phyloP scores from a whole-genome alignment of 192 early-diverging fungal species.

The Kappamyces sp. region DNA sequence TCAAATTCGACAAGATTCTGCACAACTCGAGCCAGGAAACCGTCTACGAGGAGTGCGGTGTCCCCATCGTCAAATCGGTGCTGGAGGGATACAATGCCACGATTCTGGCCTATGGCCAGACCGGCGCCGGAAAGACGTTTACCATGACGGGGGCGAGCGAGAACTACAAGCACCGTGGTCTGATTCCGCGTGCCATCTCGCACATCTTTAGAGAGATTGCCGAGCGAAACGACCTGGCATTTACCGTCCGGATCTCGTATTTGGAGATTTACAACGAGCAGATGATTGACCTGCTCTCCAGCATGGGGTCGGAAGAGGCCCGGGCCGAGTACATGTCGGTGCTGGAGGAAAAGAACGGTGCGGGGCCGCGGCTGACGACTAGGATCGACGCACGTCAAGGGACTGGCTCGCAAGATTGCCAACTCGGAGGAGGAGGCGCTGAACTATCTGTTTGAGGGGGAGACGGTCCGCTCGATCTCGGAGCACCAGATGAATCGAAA shows the following conservation, averaged over 20 bases:
- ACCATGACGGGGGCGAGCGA: constrained; percentile 62
- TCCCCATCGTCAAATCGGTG: constrained; percentile 41
- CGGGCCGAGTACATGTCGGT: constrained; percentile 29
- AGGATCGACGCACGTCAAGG: constrained; percentile 51
- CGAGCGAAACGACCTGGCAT: constrained; percentile 47
- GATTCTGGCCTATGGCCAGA: constrained; percentile 55
- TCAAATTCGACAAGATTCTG: constrained; percentile 51
- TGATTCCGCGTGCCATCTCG: constrained; percentile 53
- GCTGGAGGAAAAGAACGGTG: constrained; percentile 52
- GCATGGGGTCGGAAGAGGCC: constrained; percentile 14
- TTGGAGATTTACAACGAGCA: constrained; percentile 60
- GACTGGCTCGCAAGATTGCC: constrained; percentile 42
- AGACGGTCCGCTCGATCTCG: constrained; percentile 51
- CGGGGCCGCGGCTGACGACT: constrained; percentile 4
- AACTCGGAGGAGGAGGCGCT: constrained; percentile 59
- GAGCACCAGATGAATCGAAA: constrained; percentile 57
- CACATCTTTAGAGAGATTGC: constrained; percentile 49
- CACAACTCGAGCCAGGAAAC: constrained; percentile 58
- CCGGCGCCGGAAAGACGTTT: constrained; percentile 58
- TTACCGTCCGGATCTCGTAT: constrained; percentile 44
- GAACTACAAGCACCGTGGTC: constrained; percentile 59
- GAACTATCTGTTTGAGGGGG: constrained; percentile 58
- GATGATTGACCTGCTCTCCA: constrained; percentile 47
- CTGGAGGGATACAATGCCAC: constrained; percentile 58
- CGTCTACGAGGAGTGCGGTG: constrained; percentile 56